Conservation (phyloP, 2,329 filamentous ascomycete species). For the Aspergillus tubingensis region DNA sequence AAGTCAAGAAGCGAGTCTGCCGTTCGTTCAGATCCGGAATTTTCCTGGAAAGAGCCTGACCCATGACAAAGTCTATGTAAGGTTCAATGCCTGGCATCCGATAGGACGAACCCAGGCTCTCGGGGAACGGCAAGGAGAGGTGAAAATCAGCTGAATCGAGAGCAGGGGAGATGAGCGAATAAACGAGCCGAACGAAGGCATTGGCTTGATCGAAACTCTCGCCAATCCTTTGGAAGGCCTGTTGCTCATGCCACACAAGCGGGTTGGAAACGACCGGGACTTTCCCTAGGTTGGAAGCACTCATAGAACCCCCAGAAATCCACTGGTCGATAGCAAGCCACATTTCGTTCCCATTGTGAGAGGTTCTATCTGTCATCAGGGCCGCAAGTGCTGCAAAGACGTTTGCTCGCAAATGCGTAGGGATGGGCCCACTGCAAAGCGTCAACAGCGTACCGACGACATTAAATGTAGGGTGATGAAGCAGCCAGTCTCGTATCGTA, state of each 20-base stretch:
- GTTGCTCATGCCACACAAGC: slow-evolving; percentile 52
- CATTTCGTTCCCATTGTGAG: slow-evolving; percentile 68
- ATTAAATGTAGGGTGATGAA: slow-evolving; percentile 67
- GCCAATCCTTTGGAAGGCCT: slow-evolving; percentile 72
- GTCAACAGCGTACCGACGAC: slow-evolving; percentile 75
- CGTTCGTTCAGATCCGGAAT: slow-evolving; percentile 66
- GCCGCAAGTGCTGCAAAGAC: slow-evolving; percentile 78
- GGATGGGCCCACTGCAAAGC: slow-evolving; percentile 74
- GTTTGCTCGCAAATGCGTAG: slow-evolving; percentile 76
- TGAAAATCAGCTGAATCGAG: slow-evolving; percentile 55
- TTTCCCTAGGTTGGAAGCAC: slow-evolving; percentile 49
- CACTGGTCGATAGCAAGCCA: slow-evolving; percentile 82
- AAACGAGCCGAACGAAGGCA: slow-evolving; percentile 77
- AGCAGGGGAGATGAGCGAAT: slow-evolving; percentile 67
- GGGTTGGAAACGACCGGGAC: slow-evolving; percentile 45
- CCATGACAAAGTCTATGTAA: slow-evolving; percentile 89
- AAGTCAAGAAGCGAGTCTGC: slow-evolving; percentile 72
- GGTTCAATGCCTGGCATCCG: slow-evolving; percentile 85
- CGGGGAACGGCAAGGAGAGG: slow-evolving; percentile 81
- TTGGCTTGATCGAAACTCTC: slow-evolving; percentile 82
- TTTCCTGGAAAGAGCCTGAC: slow-evolving; percentile 71
- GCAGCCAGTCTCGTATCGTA: slow-evolving; percentile 70
- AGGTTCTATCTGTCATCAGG: slow-evolving; percentile 72
- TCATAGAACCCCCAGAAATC: slow-evolving; percentile 60
- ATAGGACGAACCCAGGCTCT: slow-evolving; percentile 74